A percentile compares a stretch with the other conserved stretches of the same genome.
These are phyloP conservation scores for Diplocarpon mali DNA, from an alignment of 2,329 filamentous ascomycete genomes.

Conservation along the genomic window DNA sequence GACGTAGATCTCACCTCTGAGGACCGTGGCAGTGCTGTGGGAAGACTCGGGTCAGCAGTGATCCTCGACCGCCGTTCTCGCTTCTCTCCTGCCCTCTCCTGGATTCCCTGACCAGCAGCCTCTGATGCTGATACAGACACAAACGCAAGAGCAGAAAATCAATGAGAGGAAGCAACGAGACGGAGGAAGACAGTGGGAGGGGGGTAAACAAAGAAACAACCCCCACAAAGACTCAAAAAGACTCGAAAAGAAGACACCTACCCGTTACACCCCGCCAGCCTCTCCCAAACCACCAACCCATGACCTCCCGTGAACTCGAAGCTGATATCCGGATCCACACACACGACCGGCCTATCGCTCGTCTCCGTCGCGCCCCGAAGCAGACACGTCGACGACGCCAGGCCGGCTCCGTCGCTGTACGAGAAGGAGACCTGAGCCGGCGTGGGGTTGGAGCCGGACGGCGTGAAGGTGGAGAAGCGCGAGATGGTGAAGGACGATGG, in stretches of 20 bases:
- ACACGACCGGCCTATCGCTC: background rate
- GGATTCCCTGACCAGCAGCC: too few relatives aligned
- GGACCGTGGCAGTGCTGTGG: background rate
- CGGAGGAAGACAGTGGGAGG: too few relatives aligned
- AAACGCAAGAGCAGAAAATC: too few relatives aligned
- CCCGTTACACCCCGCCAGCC: background rate
- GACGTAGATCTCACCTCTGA: slow-evolving; percentile 1
- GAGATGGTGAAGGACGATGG: slow-evolving; percentile 12
- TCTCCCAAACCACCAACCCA: slow-evolving; percentile 2
- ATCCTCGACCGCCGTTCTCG: too few relatives aligned
- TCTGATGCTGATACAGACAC: too few relatives aligned
- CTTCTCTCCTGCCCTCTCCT: too few relatives aligned
- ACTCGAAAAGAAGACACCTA: slow-evolving; percentile 1
- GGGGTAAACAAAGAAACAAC: background rate
- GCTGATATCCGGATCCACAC: slow-evolving; percentile 6
- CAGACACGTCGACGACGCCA: background rate
- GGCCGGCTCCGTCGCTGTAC: slow-evolving; percentile 3
- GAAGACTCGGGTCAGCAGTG: background rate
- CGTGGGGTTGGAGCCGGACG: slow-evolving; percentile 7
- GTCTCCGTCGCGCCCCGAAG: background rate
- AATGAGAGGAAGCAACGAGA: too few relatives aligned
- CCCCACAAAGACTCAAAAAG: background rate
- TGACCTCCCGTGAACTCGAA: slow-evolving; percentile 2
- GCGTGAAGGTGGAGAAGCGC: slow-evolving; percentile 14
- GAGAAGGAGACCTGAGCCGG: slow-evolving; percentile 9